phyloP scores from a whole-genome alignment of 2,329 filamentous ascomycete species.

The Sporothrix luriei region DNA sequence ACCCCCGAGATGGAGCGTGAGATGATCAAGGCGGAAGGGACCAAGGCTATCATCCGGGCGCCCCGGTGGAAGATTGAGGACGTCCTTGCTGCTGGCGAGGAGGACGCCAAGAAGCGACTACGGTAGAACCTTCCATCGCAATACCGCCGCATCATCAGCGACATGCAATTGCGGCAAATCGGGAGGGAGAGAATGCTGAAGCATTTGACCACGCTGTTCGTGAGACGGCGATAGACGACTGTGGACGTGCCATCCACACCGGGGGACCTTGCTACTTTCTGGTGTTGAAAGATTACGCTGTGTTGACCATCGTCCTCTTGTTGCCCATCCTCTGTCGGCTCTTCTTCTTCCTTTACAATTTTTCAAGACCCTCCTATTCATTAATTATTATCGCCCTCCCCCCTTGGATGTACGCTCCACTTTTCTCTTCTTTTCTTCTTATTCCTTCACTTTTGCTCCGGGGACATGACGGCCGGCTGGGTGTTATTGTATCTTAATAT shows the following conservation, averaged over 20 bases:
- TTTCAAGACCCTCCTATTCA: constrained; percentile 26
- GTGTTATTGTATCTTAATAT: constrained; percentile 32
- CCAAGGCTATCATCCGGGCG: constrained; percentile 72
- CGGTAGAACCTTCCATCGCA: constrained; percentile 38
- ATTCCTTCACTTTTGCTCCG: constrained; percentile 20
- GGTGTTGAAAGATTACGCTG: constrained; percentile 29
- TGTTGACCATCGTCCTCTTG: constrained; percentile 14
- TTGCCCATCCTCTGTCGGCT: background rate
- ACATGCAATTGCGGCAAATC: constrained; percentile 27
- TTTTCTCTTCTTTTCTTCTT: constrained; percentile 17
- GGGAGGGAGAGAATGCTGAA: constrained; percentile 29
- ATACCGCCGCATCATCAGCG: constrained; percentile 28
- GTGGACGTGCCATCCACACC: constrained; percentile 8
- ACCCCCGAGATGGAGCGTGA: constrained; percentile 72
- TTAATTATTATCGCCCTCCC: constrained; percentile 25
- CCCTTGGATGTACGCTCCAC: constrained; percentile 17
- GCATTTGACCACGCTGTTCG: constrained; percentile 31
- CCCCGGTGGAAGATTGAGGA: constrained; percentile 86
- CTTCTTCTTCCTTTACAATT: background rate
- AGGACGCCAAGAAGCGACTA: constrained; percentile 41
- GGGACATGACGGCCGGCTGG: constrained; percentile 13
- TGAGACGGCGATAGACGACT: constrained; percentile 28
- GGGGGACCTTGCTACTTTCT: constrained; percentile 13
- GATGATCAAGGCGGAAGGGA: constrained; percentile 61
- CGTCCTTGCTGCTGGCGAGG: constrained; percentile 62